A percentile compares a stretch with the other conserved stretches of the same genome.
These are phyloP conservation scores for Fusarium equiseti DNA, from an alignment of 2,329 filamentous ascomycete species.

Conservation along the genomic window DNA sequence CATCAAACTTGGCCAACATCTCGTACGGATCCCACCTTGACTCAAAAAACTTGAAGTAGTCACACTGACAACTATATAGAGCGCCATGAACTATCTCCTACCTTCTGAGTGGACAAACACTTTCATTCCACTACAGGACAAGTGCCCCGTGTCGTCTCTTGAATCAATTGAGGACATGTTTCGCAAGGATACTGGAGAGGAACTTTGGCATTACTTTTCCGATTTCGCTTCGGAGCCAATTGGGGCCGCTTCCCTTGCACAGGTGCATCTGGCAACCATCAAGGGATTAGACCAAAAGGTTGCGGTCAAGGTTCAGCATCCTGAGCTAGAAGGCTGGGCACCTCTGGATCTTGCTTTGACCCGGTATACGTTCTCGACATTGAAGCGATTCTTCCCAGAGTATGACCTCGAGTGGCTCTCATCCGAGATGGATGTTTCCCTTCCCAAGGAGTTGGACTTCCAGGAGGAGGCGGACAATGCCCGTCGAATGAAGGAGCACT, in stretches of 20 bases:
- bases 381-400: conserved; percentile 95
- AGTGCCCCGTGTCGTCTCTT: conserved; percentile 91
- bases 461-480: conserved; percentile 88
- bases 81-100: conserved; percentile 94
- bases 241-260: conserved; percentile 92
- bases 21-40: conserved; percentile 63
- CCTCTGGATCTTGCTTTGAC: conserved; percentile 89
- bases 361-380: conserved; percentile 85
- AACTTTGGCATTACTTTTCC: conserved; percentile 85
- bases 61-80: conserved; percentile 61
- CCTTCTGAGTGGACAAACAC: conserved; percentile 94
- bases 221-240: conserved; percentile 85
- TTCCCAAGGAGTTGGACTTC: conserved; percentile 94
- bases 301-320: conserved; percentile 97
- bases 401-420: conserved; percentile 98
- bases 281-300: conserved; percentile 87
- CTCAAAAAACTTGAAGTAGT: neutral
- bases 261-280: conserved; percentile 90
- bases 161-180: conserved; percentile 92
- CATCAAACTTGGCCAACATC: conserved; percentile 95
- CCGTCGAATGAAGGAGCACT: conserved; percentile 81
- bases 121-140: conserved; percentile 95
- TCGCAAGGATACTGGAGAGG: conserved; percentile 80
- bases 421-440: conserved; percentile 88
- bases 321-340: conserved; percentile 88